Evolutionary conservation across 495 filamentous ascomycete genomes (phyloP), one percentile per base, ranked within the genome.

Genomic region (Neurospora tetrasperma): DNA sequence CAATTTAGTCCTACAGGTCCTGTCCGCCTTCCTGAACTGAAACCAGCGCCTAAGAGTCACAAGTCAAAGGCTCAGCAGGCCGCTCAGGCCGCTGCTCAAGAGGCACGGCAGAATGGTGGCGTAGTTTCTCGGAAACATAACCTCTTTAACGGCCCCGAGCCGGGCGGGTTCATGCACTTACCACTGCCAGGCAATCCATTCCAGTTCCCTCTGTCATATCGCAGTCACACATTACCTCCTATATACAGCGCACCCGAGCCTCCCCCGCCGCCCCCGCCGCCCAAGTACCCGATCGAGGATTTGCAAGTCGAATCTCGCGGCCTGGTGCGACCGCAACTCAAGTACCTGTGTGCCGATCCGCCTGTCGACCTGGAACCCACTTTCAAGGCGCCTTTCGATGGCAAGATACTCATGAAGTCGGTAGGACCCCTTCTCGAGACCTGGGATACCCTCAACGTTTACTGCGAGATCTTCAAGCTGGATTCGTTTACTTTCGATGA

Each of bases 401-500:
- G 88, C 74, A 89, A 90, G 46, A 88, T 97, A 71, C 82, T 88
- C 18, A 93, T 94, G 88, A 88, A 91, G 76, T 93, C 93, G 3
- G 89, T 96, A 11, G 93, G 93, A 2, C 85, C 88, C 14, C 83
- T 98, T 11, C 83, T 98, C 39, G 94, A 97, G 80, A 93, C 91
- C 0, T 99, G 96, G 96, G 92, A 97, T 74, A 97, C 94, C 7
- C 86, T 99, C 35, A 98, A 97, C 77, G 95, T 98, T 42, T 97
- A 96, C 78, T 96, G 93, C 76, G 92, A 97, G 78, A 90, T 97
- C 11, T 97, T 93, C 76, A 88, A 92, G 75, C 86, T 99, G 31
- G 96, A 99, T 79, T 98, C 95, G 0, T 99, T 98, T 78, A 98
- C 95, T 0, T 95, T 99, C 76, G 96, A 99, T 78, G 96, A 99